These are phyloP conservation scores for Acacia confusa DNA, from an alignment of 306 rosid species.

Conservation along the genomic window DNA sequence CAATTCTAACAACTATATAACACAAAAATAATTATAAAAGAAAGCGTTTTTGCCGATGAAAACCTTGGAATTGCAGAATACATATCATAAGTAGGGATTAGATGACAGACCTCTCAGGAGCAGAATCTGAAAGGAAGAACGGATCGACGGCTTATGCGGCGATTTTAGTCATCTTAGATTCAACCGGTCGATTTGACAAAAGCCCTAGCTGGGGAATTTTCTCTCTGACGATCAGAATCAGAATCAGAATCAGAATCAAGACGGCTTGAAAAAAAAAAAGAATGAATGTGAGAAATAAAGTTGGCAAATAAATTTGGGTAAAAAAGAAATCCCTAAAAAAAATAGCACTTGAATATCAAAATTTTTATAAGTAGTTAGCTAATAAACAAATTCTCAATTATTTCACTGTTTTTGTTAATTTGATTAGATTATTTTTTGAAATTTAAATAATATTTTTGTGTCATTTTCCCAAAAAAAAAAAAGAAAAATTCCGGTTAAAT, in stretches of 20 bases:
- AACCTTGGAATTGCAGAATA: neutral
- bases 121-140: neutral
- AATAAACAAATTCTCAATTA: too few relatives aligned
- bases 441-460: too few relatives aligned
- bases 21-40: neutral
- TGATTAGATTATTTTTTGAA: too few relatives aligned
- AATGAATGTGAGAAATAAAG: neutral
- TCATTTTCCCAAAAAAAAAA: too few relatives aligned
- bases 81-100: neutral
- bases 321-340: too few relatives aligned
- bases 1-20: neutral
- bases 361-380: too few relatives aligned
- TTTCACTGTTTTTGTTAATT: too few relatives aligned
- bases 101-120: neutral
- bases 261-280: neutral
- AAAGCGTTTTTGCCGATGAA: neutral
- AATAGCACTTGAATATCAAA: too few relatives aligned
- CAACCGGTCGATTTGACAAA: neutral
- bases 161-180: neutral
- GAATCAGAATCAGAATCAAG: too few relatives aligned
- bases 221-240: neutral
- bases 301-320: too few relatives aligned
- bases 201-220: neutral
- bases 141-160: neutral
- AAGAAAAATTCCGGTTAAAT: too few relatives aligned